Evolutionary conservation across 345 rosid species (phyloP).

Genomic region (Brassica nigra): DNA sequence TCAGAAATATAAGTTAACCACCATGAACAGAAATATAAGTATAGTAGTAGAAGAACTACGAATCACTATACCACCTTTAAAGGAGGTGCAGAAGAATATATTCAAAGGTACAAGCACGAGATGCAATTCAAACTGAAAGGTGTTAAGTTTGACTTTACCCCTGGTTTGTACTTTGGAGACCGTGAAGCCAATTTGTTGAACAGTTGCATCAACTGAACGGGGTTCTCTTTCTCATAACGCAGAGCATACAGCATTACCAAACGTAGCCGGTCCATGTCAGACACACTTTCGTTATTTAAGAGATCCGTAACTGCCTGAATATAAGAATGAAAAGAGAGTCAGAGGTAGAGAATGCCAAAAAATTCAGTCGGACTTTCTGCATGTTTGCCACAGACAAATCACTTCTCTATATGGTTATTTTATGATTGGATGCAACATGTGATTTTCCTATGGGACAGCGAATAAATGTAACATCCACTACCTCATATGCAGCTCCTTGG

Average conservation of each 20-base stretch:
- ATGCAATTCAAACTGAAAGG: conserved; percentile 18
- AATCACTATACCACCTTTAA: conserved; percentile 1
- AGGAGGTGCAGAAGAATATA: neutral
- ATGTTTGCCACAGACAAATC: neutral
- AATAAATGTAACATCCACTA: conserved; percentile 30
- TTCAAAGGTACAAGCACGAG: neutral
- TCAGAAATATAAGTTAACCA: neutral
- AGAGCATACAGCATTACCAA: conserved; percentile 93
- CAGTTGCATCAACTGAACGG: conserved; percentile 96
- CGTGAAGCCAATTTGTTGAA: conserved; percentile 87
- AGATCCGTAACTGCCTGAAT: conserved; percentile 92
- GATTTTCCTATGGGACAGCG: neutral
- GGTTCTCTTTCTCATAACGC: conserved; percentile 96
- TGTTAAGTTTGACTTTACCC: conserved; percentile 54
- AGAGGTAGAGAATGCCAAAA: conserved; percentile 12
- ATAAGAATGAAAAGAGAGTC: conserved; percentile 30
- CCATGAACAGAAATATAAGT: neutral
- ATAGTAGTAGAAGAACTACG: conserved; percentile 4
- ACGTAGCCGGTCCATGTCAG: conserved; percentile 83
- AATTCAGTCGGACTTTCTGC: conserved; percentile 7
- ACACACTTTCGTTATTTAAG: conserved; percentile 75
- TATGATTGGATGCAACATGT: neutral
- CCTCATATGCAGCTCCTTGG: conserved; percentile 99
- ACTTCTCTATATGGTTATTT: neutral
- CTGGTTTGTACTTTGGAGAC: conserved; percentile 91